phyloP scores from a whole-genome alignment of 139 green algal species.

The Volvox africanus region DNA sequence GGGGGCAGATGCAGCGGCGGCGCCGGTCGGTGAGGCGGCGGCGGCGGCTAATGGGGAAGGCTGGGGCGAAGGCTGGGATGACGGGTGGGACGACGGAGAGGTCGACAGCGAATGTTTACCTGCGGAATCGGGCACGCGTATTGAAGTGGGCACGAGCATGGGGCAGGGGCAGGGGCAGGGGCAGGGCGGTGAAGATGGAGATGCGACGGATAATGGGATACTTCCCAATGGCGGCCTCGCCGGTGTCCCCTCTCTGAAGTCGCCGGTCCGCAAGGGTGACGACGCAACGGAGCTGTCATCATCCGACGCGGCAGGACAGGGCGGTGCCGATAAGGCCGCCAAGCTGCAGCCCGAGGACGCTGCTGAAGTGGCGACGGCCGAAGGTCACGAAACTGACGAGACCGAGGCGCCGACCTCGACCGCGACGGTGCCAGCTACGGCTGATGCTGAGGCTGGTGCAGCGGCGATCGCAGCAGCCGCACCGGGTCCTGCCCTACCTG shows the following conservation, averaged over 20 bases:
- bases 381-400: no score
- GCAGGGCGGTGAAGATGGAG: neutral
- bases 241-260: no score
- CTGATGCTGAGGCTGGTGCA: slow-evolving; percentile 10
- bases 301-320: neutral
- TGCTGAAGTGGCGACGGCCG: neutral
- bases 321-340: neutral
- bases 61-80: neutral
- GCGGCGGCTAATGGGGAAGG: neutral
- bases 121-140: no score
- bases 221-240: no score
- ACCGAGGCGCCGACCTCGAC: neutral
- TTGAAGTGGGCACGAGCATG: no score
- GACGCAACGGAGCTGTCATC: neutral
- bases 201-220: neutral
- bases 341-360: neutral
- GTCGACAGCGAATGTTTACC: neutral
- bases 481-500: neutral
- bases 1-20: neutral
- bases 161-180: no score
- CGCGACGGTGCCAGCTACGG: neutral
- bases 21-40: neutral
- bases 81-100: neutral
- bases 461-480: neutral
- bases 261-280: neutral